Conservation (phyloP, 2,329 filamentous ascomycete genomes). For the Xylariaceae sp. region DNA sequence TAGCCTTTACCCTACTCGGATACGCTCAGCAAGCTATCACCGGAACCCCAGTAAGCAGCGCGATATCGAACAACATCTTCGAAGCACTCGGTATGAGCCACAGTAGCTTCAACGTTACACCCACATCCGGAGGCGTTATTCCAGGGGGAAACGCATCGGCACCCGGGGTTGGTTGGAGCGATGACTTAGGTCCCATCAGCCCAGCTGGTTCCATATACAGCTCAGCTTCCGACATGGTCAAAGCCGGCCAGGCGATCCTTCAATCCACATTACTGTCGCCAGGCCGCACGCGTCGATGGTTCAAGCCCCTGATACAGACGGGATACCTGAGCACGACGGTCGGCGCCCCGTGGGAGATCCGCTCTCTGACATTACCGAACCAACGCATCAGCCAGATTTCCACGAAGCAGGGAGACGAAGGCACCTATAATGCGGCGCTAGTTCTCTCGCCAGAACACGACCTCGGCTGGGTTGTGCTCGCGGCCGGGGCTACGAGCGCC, state of each 20-base stretch:
- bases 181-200: conserved; percentile 34
- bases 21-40: conserved; percentile 51
- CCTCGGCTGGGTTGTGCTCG: conserved; percentile 27
- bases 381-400: conserved; percentile 22
- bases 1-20: conserved; percentile 45
- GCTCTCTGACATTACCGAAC: conserved; percentile 19
- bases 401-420: conserved; percentile 33
- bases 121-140: conserved; percentile 23
- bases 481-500: conserved; percentile 9
- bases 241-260: conserved; percentile 36
- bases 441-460: conserved; percentile 30
- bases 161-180: conserved; percentile 36
- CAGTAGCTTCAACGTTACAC: conserved; percentile 36
- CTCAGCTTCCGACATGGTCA: conserved; percentile 33
- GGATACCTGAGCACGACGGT: conserved; percentile 29
- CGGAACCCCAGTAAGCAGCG: conserved; percentile 37
- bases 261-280: conserved; percentile 29
- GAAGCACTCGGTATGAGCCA: conserved; percentile 41
- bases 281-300: conserved; percentile 36
- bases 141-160: conserved; percentile 17
- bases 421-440: conserved; percentile 25
- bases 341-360: conserved; percentile 40
- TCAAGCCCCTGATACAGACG: conserved; percentile 35
- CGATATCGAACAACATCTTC: conserved; percentile 44
- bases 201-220: conserved; percentile 29